Conservation (phyloP, 2,329 filamentous ascomycete species). For the Phialophora verrucosa region DNA sequence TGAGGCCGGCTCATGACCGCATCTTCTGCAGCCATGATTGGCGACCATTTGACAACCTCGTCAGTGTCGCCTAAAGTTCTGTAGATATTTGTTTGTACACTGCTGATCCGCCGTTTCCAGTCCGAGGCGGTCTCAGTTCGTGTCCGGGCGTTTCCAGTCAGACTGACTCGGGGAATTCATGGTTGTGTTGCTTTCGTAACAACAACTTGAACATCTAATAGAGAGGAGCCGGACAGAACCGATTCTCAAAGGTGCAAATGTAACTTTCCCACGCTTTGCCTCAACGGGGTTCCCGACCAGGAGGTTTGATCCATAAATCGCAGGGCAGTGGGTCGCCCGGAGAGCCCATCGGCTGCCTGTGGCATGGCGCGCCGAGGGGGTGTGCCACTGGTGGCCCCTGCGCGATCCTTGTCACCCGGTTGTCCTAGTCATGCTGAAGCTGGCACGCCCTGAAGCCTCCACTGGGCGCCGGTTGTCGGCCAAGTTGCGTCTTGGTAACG, state of each 20-base stretch:
- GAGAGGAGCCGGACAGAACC: conserved; percentile 14
- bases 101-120: neutral
- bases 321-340: conserved; percentile 1
- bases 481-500: conserved; percentile 10
- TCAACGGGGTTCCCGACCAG: conserved; percentile 9
- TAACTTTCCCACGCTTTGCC: conserved; percentile 19
- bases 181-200: conserved; percentile 7
- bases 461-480: conserved; percentile 18
- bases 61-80: neutral
- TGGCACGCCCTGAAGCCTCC: neutral
- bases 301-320: conserved; percentile 4
- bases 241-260: conserved; percentile 8
- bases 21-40: conserved; percentile 11
- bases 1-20: conserved; percentile 16
- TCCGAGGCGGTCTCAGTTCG: neutral
- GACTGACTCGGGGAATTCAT: neutral
- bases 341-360: conserved; percentile 7
- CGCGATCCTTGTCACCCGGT: conserved; percentile 2
- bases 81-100: neutral
- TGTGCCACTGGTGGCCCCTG: conserved; percentile 11
- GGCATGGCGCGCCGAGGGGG: neutral
- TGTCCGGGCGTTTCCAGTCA: neutral
- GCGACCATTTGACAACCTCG: conserved; percentile 8
- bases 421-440: neutral
- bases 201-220: neutral